phyloP scores from a whole-genome alignment of 2,329 filamentous ascomycete species.

The Xenoacremonium recifei region DNA sequence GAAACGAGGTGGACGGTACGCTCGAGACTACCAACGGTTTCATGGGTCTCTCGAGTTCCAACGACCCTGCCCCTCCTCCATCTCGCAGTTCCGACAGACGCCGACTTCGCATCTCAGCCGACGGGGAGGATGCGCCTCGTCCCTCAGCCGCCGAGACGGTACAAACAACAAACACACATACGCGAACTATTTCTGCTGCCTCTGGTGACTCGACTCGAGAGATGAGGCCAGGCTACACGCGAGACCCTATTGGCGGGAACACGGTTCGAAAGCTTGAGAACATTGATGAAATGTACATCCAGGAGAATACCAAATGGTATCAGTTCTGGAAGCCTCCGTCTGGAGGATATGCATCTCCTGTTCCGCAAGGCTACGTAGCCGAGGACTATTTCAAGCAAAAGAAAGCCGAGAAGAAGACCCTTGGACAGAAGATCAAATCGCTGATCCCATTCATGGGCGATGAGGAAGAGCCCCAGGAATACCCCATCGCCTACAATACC shows the following conservation, averaged over 20 bases:
- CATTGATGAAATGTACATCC: slow-evolving; percentile 47
- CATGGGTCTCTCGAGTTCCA: slow-evolving; percentile 17
- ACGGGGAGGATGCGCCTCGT: slow-evolving; percentile 26
- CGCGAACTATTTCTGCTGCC: slow-evolving; percentile 34
- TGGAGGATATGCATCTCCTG: slow-evolving; percentile 59
- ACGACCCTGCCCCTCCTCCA: slow-evolving; percentile 1
- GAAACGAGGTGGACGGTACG: slow-evolving; percentile 49
- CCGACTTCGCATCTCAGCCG: slow-evolving; percentile 28
- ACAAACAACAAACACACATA: slow-evolving; percentile 33
- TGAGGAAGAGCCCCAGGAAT: slow-evolving; percentile 47
- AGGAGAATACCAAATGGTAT: slow-evolving; percentile 52
- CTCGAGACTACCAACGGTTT: slow-evolving; percentile 59
- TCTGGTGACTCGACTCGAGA: slow-evolving; percentile 39
- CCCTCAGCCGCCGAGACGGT: slow-evolving; percentile 26
- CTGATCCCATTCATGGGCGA: slow-evolving; percentile 48
- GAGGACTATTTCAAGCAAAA: slow-evolving; percentile 31
- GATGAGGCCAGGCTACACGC: slow-evolving; percentile 11
- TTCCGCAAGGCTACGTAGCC: slow-evolving; percentile 55
- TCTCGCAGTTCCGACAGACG: slow-evolving; percentile 24
- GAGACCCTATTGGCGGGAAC: slow-evolving; percentile 35
- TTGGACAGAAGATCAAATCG: slow-evolving; percentile 50
- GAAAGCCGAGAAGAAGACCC: slow-evolving; percentile 43
- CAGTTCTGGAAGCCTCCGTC: slow-evolving; percentile 64
- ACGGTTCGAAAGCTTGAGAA: slow-evolving; percentile 52
- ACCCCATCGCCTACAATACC: slow-evolving; percentile 62